phyloP scores from a whole-genome alignment of 2,329 filamentous ascomycete species.

The Trichoderma oligosporum region DNA sequence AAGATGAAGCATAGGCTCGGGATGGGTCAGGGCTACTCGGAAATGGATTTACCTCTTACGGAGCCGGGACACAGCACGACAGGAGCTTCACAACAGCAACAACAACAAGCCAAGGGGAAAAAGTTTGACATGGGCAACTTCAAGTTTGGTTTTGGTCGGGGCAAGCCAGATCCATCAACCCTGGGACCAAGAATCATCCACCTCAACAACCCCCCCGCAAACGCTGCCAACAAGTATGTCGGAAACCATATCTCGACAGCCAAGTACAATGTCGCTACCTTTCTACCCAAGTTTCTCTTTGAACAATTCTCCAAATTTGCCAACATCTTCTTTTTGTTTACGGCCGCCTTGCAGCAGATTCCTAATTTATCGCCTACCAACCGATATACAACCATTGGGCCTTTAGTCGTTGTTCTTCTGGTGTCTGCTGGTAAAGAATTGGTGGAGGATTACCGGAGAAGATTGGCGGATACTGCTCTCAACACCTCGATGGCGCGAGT shows the following conservation, averaged over 20 bases:
- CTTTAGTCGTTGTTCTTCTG: slow-evolving; percentile 81
- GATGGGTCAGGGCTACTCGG: slow-evolving; percentile 84
- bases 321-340: slow-evolving; percentile 99
- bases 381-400: slow-evolving; percentile 91
- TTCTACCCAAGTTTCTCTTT: slow-evolving; percentile 93
- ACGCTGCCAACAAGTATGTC: slow-evolving; percentile 82
- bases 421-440: slow-evolving; percentile 96
- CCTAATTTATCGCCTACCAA: slow-evolving; percentile 94
- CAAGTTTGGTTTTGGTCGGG: slow-evolving; percentile 85
- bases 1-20: slow-evolving; percentile 87
- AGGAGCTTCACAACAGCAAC: slow-evolving; percentile 36
- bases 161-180: slow-evolving; percentile 83
- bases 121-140: slow-evolving; percentile 71
- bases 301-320: slow-evolving; percentile 99
- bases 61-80: slow-evolving; percentile 52
- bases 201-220: slow-evolving; percentile 93
- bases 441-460: slow-evolving; percentile 88
- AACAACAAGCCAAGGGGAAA: slow-evolving; percentile 42
- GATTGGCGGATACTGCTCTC: slow-evolving; percentile 77
- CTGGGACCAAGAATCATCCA: slow-evolving; percentile 89
- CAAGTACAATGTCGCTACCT: slow-evolving; percentile 93
- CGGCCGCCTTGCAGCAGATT: slow-evolving; percentile 89
- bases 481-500: slow-evolving; percentile 85
- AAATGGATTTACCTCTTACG: slow-evolving; percentile 96
- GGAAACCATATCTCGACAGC: slow-evolving; percentile 97